Conservation (phyloP, 176 grass and related monocot genomes). For the Guadua angustifolia region DNA sequence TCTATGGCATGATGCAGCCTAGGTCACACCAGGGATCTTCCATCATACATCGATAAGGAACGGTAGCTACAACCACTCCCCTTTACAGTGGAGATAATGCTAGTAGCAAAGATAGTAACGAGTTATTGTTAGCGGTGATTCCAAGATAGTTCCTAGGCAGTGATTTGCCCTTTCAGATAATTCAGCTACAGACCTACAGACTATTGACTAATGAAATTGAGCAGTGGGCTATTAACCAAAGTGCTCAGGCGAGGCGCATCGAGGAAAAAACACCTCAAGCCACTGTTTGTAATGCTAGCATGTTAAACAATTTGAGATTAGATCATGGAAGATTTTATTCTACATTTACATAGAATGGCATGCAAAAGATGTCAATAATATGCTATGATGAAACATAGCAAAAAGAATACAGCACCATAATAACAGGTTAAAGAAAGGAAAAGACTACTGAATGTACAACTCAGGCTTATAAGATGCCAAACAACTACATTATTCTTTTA, state of each 20-base stretch:
- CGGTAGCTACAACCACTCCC: background rate
- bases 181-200: background rate
- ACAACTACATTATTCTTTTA: constrained; percentile 16
- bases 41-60: constrained; percentile 21
- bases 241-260: background rate
- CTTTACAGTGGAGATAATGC: background rate
- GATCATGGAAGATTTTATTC: background rate
- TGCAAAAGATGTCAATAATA: constrained; percentile 6
- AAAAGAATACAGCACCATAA: background rate
- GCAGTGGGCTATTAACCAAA: background rate
- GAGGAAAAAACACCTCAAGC: background rate
- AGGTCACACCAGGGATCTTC: background rate
- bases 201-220: background rate
- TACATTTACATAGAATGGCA: background rate
- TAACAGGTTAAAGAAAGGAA: background rate
- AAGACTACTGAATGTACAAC: background rate
- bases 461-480: background rate
- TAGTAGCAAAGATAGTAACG: background rate
- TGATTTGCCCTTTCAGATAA: background rate
- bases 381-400: background rate
- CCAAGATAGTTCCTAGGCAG: background rate
- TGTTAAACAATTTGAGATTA: background rate
- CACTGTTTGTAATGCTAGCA: background rate
- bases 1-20: background rate
- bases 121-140: background rate